Evolutionary conservation across 495 filamentous ascomycete genomes (phyloP).

Genomic region (Sordaria brevicollis): DNA sequence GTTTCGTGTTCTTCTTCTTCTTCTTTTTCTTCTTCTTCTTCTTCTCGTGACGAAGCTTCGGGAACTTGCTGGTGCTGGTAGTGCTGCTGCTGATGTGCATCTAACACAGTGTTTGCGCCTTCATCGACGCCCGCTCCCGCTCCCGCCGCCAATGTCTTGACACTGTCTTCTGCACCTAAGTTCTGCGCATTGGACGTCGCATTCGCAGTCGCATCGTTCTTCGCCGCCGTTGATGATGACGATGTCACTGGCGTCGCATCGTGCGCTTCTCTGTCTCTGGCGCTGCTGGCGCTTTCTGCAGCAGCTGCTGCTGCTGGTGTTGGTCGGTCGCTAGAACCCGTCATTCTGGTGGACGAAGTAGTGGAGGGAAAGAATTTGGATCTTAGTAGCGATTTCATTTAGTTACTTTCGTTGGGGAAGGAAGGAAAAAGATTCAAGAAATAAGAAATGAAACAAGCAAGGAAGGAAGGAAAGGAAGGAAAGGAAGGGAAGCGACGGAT

Average conservation of each 20-base stretch:
- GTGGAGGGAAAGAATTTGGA: neutral
- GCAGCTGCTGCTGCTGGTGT: too few species aligned
- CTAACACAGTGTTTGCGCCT: neutral
- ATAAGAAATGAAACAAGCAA: neutral
- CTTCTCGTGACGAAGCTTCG: neutral
- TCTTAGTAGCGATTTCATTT: neutral
- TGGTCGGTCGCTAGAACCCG: neutral
- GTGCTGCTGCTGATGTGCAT: neutral
- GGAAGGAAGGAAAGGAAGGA: neutral
- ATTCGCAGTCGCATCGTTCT: neutral
- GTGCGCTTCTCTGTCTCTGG: neutral
- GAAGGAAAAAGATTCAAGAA: neutral
- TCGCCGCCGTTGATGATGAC: neutral
- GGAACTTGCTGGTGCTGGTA: neutral
- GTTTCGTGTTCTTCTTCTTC: neutral
- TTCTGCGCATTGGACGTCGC: neutral
- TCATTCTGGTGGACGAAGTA: neutral
- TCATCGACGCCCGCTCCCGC: neutral
- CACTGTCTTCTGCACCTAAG: neutral
- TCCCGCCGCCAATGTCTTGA: neutral
- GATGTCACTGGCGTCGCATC: neutral
- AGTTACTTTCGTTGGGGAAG: neutral
- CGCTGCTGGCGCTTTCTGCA: neutral
- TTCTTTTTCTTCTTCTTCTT: neutral
- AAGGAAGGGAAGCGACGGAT: too few species aligned